Evolutionary conservation across 164 flowering plant genomes (phyloP).

Genomic region (Sextonia rubra): DNA sequence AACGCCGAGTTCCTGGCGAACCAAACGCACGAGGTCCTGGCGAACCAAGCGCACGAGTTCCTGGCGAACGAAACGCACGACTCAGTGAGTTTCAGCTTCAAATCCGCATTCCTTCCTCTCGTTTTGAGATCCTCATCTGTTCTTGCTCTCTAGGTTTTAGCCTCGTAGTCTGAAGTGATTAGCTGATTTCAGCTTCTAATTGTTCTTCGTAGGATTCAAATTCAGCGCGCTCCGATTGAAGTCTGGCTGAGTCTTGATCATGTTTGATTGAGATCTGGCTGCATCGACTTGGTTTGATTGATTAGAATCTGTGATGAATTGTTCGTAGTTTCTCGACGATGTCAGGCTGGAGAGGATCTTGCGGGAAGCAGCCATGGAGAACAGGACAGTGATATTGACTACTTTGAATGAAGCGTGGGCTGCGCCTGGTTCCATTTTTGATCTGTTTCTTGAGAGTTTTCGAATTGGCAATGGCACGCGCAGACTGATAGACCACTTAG

Average conservation of each 20-base stretch:
- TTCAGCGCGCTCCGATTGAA: too few relatives aligned
- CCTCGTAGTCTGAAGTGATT: neutral
- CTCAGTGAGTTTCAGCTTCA: constrained; percentile 10
- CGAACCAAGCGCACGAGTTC: neutral
- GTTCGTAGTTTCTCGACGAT: constrained; percentile 35
- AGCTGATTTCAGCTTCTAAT: neutral
- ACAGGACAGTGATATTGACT: constrained; percentile 68
- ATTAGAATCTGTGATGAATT: neutral
- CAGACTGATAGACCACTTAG: constrained; percentile 61
- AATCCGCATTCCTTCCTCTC: neutral
- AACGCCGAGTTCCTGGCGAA: too few relatives aligned
- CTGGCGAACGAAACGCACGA: neutral
- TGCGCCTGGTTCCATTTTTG: constrained; percentile 52
- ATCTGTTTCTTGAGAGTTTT: constrained; percentile 81
- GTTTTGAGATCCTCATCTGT: neutral
- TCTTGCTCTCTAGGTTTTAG: too few relatives aligned
- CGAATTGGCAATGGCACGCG: constrained; percentile 56
- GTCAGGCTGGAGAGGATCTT: constrained; percentile 45
- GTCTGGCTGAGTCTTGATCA: too few relatives aligned
- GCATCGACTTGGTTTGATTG: too few relatives aligned
- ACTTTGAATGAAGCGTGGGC: constrained; percentile 91
- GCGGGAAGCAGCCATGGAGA: constrained; percentile 54
- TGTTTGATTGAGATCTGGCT: neutral
- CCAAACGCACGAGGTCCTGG: too few relatives aligned
- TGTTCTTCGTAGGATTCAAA: too few relatives aligned